phyloP scores from a whole-genome alignment of 2,329 filamentous ascomycete genomes.

The Ophiostoma novo-ulmi region DNA sequence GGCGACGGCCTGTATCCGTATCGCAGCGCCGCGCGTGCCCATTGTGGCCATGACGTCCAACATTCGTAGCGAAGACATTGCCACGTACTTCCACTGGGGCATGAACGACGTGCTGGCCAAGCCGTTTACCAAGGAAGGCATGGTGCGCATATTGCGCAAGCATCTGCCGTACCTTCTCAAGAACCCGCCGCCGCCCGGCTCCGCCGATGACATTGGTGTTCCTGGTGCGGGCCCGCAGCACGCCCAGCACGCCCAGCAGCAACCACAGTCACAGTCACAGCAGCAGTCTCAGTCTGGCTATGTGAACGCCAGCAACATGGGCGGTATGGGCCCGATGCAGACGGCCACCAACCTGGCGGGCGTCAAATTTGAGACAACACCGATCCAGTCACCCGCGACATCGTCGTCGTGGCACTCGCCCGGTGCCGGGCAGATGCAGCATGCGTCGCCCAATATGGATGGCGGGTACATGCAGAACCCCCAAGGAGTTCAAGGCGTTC shows the following conservation, averaged over 20 bases:
- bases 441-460: constrained; percentile 46
- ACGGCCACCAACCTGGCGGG: constrained; percentile 28
- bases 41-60: constrained; percentile 99
- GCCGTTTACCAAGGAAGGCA: constrained; percentile 85
- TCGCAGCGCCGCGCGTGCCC: constrained; percentile 74
- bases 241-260: neutral
- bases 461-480: constrained; percentile 42
- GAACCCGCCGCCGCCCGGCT: constrained; percentile 42
- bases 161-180: constrained; percentile 81
- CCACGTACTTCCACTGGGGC: constrained; percentile 94
- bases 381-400: constrained; percentile 50
- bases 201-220: constrained; percentile 36
- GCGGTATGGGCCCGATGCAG: constrained; percentile 29
- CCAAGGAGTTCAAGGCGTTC: constrained; percentile 31
- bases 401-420: constrained; percentile 49
- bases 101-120: constrained; percentile 98
- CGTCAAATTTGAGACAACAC: constrained; percentile 51
- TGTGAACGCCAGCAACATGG: constrained; percentile 27
- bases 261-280: neutral
- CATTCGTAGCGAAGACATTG: constrained; percentile 91
- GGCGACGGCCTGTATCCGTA: constrained; percentile 85
- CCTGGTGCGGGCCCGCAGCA: neutral
- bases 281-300: constrained; percentile 20
- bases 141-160: constrained; percentile 80
- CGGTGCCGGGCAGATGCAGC: constrained; percentile 40